Conservation (phyloP, 2,329 filamentous ascomycete genomes). For the Aureobasidium sp. region DNA sequence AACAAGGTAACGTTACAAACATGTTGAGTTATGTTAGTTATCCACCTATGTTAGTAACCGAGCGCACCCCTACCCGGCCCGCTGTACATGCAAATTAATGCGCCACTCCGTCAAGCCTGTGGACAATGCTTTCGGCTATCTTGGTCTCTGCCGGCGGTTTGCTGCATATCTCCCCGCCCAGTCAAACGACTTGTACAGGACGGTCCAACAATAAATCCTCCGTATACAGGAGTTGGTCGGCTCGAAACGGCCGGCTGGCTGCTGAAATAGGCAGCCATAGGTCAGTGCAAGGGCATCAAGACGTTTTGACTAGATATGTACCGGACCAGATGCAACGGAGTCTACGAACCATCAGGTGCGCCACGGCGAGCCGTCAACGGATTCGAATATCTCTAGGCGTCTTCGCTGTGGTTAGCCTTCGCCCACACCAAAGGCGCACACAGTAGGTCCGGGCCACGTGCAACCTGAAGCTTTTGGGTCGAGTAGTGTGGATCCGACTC, state of each 20-base stretch:
- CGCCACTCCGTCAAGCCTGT: constrained; percentile 3
- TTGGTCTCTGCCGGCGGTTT: constrained; percentile 2
- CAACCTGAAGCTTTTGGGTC: neutral
- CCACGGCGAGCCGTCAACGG: neutral
- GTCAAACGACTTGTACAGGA: constrained; percentile 3
- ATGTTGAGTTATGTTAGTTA: too few relatives aligned
- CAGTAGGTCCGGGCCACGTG: neutral
- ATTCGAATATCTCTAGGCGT: neutral
- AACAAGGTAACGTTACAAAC: too few relatives aligned
- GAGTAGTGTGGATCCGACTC: constrained; percentile 3
- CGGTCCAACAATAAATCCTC: neutral
- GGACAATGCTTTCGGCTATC: neutral
- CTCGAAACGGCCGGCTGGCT: neutral
- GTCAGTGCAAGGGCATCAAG: neutral
- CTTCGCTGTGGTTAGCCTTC: constrained; percentile 1
- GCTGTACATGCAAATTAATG: constrained; percentile 1
- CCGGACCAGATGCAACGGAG: neutral
- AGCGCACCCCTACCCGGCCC: too few relatives aligned
- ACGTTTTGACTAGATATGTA: neutral
- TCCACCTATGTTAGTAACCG: too few relatives aligned
- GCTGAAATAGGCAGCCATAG: neutral
- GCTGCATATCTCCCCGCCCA: neutral
- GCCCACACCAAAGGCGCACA: neutral
- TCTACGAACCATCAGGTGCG: neutral
- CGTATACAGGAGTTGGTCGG: neutral